Evolutionary conservation across 1,284 basidiomycete species (phyloP), one percentile per base, ranked within the genome.

Genomic region (Papiliotrema nemorosa): DNA sequence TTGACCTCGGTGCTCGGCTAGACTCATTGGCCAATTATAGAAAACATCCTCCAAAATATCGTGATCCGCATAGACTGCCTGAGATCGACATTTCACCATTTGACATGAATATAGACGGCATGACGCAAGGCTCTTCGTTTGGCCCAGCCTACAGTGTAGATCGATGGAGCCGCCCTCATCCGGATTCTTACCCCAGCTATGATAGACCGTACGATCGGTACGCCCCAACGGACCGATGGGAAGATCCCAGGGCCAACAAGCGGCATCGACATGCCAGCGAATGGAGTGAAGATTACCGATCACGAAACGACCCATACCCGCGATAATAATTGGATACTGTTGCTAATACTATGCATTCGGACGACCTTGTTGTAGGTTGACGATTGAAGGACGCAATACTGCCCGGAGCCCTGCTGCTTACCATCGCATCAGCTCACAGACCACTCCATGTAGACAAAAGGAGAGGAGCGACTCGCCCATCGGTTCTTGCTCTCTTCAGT

Each of bases 1-100:
- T 21, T 20, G 40, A 52, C 13, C 21, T 29, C 31, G 50, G 39
- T 38, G 42, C 45, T 29, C 50, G 50, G 50, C 50, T 35, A 6
- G 33, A 47, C 31, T 34, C 37, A 33, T n/a, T 22, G 33, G 47
- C 7, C 42, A 20, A 6, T 27, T 41, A 22, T 27, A 9, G 20
- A 22, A 9, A 9, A 13, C 25, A 5, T 18, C 25, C 29, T 44
- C 18, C 13, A 5, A 9, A 18, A 27, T 27, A 7, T 20, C 29
- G 26, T 5, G 42, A 44, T 9, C 22, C 29, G 9, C 26, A 33
- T 31, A 6, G n/a, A 31, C 18, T 33, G 14, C 29, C 42, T 13
- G 26, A 44, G 16, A 9, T 44, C 5, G 26, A 44, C 42, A 44
- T 20, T 20, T 20, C 24, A 12, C 40, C 25, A 9, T 16, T 22